Conservation (phyloP, 2,329 filamentous ascomycete genomes). For the Monascus ruber region DNA sequence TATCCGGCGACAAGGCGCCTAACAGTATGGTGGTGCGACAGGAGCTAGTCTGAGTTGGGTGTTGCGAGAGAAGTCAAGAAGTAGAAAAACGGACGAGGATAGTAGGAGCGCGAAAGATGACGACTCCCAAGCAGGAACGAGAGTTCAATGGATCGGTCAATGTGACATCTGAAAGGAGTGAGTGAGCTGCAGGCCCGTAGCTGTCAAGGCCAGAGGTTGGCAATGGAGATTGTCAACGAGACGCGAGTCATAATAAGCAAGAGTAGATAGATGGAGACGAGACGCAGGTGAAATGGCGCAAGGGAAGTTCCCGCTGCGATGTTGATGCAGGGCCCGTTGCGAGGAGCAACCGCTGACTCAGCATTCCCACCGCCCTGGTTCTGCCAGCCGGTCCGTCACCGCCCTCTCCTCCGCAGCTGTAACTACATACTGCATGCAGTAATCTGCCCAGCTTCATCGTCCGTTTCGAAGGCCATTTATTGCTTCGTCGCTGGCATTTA, state of each 20-base stretch:
- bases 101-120: no score
- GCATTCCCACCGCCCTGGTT: slow-evolving; percentile 14
- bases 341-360: slow-evolving; percentile 27
- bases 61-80: not conserved
- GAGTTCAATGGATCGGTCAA: no score
- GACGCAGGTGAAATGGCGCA: slow-evolving; percentile 4
- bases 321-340: slow-evolving; percentile 23
- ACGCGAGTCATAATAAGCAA: slow-evolving; percentile 10
- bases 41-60: not conserved
- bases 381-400: slow-evolving; percentile 19
- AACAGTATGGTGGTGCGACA: not conserved
- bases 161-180: no score
- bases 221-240: slow-evolving; percentile 5
- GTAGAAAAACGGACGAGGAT: no score
- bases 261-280: not conserved
- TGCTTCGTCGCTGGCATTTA: no score
- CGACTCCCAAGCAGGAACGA: no score
- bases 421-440: slow-evolving; percentile 1
- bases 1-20: slow-evolving; percentile 7
- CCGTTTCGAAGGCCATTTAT: not conserved
- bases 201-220: slow-evolving; percentile 1
- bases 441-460: slow-evolving; percentile 2
- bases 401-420: slow-evolving; percentile 10
- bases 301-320: slow-evolving; percentile 7
- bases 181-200: no score